Conservation (phyloP, 495 filamentous ascomycete genomes). For the Patellaria atrata region DNA sequence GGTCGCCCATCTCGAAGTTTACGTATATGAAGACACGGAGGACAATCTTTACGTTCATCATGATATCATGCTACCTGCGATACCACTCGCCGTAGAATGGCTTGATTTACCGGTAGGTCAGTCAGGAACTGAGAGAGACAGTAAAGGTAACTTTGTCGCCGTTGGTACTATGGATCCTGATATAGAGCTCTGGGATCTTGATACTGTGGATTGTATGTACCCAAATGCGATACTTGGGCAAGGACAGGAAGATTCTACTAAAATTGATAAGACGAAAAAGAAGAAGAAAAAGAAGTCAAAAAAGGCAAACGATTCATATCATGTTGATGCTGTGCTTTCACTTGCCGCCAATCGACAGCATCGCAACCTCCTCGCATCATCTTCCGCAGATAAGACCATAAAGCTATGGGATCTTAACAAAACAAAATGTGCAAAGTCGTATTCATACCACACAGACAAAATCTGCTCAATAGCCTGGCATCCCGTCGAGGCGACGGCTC, state of each 20-base stretch:
- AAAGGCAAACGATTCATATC: constrained; percentile 81
- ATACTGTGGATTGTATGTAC: constrained; percentile 92
- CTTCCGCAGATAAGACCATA: constrained; percentile 88
- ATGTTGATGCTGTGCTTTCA: constrained; percentile 84
- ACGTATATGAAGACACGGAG: constrained; percentile 86
- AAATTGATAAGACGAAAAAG: constrained; percentile 48
- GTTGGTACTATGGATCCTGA: constrained; percentile 96
- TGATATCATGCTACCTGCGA: constrained; percentile 97
- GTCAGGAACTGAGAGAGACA: constrained; percentile 31
- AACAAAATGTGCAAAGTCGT: constrained; percentile 83
- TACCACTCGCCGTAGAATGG: constrained; percentile 93
- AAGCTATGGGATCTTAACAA: constrained; percentile 97
- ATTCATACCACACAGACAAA: constrained; percentile 82
- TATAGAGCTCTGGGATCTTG: constrained; percentile 97
- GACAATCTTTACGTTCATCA: constrained; percentile 99
- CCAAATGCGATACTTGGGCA: constrained; percentile 94
- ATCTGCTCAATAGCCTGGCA: constrained; percentile 94
- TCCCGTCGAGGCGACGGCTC: constrained; percentile 65
- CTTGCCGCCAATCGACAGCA: constrained; percentile 86
- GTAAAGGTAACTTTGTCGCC: constrained; percentile 70
- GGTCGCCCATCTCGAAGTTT: constrained; percentile 89
- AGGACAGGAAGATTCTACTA: constrained; percentile 39
- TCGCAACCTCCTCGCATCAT: constrained; percentile 87
- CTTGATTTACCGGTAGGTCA: constrained; percentile 75
- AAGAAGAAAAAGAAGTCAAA: constrained; percentile 73